Evolutionary conservation across 2,329 filamentous ascomycete genomes (phyloP), one percentile per base, ranked within the genome.

Genomic region (Sodiomyces alkalinus): DNA sequence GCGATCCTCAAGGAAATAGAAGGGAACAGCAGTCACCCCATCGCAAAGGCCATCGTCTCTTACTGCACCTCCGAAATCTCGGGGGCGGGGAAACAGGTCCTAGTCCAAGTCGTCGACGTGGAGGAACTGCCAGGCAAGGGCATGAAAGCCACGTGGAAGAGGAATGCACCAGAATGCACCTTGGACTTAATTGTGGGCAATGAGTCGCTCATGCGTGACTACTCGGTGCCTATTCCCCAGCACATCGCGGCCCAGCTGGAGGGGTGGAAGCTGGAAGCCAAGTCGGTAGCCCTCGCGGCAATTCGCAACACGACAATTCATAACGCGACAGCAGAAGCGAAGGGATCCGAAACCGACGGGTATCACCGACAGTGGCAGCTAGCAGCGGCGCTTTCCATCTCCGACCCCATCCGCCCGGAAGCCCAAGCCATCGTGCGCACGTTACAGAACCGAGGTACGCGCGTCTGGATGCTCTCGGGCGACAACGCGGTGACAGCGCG

Each of bases 381-480:
- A 5, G 58, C 64, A 0, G 72, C 75, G 1, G 62, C 74, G 8
- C 74, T 93, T 38, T 74, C 82, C 26, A 76, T 87, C 27, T 75
- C 85, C 0, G 86, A 94, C 40, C 74, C 81, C 1, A 68, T 93
- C 37, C 77, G 86, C 3, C 66, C 71, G 0, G 81, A 92, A 51
- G 74, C 83, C 0, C 51, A 56, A 2, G 44, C 56, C 6, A 72
- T 87, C 12, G 66, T 92, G 33, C 50, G 55, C 6, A 62, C 73
- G 2, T 68, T 93, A 1, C 65, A 69, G 23, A 51, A 63, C 4
- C 67, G 68, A 11, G 73, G 77, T 13, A 74, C 80, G 26, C 68
- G 74, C 18, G 79, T 92, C 4, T 93, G 78, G 73, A 92, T 94
- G 82, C 74, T 93, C 20, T 92, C 83, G 0, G 86, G 86, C 17